These are phyloP conservation scores for Ceratobasidium sp. DNA, from an alignment of 1,284 basidiomycete genomes.

Conservation along the genomic window DNA sequence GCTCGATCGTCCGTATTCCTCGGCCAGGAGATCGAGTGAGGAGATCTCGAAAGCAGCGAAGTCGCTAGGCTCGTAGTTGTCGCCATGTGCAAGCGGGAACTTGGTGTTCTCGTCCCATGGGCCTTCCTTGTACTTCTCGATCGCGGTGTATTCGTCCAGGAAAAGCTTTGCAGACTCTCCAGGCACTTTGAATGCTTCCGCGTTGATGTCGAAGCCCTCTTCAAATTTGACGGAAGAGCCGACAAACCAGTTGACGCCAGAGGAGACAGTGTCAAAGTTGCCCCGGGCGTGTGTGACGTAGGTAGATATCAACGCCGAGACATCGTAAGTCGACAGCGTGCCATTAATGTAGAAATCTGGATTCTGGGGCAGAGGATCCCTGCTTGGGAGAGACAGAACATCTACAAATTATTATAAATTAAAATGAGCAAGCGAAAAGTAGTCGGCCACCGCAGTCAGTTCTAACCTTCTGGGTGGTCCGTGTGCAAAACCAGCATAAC, in stretches of 20 bases:
- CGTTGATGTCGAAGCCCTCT: constrained; percentile 54
- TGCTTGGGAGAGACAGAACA: constrained; percentile 17
- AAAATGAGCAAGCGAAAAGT: constrained; percentile 45
- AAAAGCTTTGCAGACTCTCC: constrained; percentile 62
- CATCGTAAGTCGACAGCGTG: constrained; percentile 36
- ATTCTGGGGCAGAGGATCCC: constrained; percentile 22
- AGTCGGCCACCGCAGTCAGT: constrained; percentile 50
- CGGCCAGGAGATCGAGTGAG: constrained; percentile 65
- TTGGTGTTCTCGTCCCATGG: constrained; percentile 13
- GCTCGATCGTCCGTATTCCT: constrained; percentile 66
- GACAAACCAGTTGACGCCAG: constrained; percentile 24
- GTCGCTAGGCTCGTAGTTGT: constrained; percentile 56
- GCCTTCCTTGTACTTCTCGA: constrained; percentile 57
- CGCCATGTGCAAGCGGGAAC: constrained; percentile 63
- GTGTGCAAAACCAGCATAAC: constrained; percentile 40
- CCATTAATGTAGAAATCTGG: constrained; percentile 42
- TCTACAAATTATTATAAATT: constrained; percentile 52
- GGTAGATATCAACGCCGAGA: constrained; percentile 26
- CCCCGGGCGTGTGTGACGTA: constrained; percentile 33
- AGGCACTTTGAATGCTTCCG: constrained; percentile 62
- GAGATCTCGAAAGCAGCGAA: constrained; percentile 76
- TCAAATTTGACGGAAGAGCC: background rate
- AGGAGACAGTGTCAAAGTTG: constrained; percentile 32
- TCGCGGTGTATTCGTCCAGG: constrained; percentile 62
- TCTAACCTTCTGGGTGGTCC: constrained; percentile 37